phyloP scores from a whole-genome alignment of 2,329 filamentous ascomycete genomes.

The Stylonectria norvegica region DNA sequence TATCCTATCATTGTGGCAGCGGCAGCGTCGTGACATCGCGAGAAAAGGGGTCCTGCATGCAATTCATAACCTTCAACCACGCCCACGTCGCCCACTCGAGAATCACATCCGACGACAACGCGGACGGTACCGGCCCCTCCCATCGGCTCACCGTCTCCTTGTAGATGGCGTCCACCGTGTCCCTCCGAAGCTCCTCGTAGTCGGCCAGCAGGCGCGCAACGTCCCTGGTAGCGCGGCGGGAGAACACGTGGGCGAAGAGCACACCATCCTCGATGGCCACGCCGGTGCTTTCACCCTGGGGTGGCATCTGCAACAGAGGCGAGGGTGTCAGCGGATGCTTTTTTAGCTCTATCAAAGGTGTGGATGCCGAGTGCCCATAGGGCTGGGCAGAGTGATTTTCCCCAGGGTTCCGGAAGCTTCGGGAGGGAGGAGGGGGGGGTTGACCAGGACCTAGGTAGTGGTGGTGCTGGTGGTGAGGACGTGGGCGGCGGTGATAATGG shows the following conservation, averaged over 20 bases:
- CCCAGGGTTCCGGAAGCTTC: too few relatives aligned
- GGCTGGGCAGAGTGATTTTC: too few relatives aligned
- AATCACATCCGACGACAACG: conserved; percentile 18
- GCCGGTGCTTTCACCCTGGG: conserved; percentile 48
- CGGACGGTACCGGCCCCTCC: conserved; percentile 11
- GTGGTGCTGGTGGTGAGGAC: too few relatives aligned
- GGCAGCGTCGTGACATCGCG: conserved; percentile 18
- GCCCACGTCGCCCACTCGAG: conserved; percentile 26
- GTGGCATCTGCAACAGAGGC: conserved; percentile 43
- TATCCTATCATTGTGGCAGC: conserved; percentile 6
- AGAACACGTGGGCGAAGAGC: conserved; percentile 38
- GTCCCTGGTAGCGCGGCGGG: conserved; percentile 14
- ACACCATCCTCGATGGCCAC: conserved; percentile 52
- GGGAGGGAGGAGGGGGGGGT: too few relatives aligned
- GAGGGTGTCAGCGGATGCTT: too few relatives aligned
- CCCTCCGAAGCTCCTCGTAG: conserved; percentile 43
- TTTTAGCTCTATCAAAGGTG: too few relatives aligned
- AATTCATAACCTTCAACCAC: conserved; percentile 16
- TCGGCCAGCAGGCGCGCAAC: conserved; percentile 45
- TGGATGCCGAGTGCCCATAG: too few relatives aligned
- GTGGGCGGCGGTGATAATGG: too few relatives aligned
- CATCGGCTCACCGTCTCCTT: conserved; percentile 36
- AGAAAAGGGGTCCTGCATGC: conserved; percentile 17
- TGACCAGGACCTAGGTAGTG: too few relatives aligned
- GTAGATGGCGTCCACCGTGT: conserved; percentile 42